Evolutionary conservation across 2,329 filamentous ascomycete species (phyloP).

Genomic region (Rhynchosporium secalis): DNA sequence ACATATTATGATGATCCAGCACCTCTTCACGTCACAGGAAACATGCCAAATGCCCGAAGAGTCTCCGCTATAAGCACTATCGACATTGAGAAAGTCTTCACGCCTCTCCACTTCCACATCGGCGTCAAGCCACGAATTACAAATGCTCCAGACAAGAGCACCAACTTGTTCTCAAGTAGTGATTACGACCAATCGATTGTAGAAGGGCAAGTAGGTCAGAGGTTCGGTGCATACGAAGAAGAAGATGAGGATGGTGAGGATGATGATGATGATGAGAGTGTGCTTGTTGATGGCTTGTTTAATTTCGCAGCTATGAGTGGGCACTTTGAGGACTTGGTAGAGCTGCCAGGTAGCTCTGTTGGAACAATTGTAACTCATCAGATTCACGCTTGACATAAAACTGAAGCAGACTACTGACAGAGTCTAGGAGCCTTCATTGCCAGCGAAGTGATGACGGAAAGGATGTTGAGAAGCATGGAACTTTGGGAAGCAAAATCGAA

Average conservation of each 20-base stretch:
- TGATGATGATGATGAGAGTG: constrained; percentile 19
- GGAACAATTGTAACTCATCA: constrained; percentile 7
- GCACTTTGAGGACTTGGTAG: constrained; percentile 29
- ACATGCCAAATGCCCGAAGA: constrained; percentile 11
- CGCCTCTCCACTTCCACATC: constrained; percentile 22
- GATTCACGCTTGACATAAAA: not conserved
- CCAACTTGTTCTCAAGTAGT: constrained; percentile 7
- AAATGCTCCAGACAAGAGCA: constrained; percentile 17
- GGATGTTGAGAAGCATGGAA: not conserved
- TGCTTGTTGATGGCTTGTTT: constrained; percentile 27
- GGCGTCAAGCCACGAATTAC: constrained; percentile 21
- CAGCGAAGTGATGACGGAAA: not conserved
- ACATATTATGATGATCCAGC: not conserved
- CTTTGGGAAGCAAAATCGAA: not conserved
- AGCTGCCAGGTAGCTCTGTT: constrained; percentile 27
- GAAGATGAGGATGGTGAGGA: constrained; percentile 14
- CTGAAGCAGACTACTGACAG: not conserved
- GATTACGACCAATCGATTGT: constrained; percentile 20
- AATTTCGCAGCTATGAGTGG: constrained; percentile 31
- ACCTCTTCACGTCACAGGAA: constrained; percentile 11
- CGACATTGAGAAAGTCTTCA: constrained; percentile 17
- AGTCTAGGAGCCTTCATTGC: constrained; percentile 7
- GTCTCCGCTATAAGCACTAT: constrained; percentile 3
- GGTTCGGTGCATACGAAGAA: constrained; percentile 23
- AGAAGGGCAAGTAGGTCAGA: constrained; percentile 27